Conservation (phyloP, 2,329 filamentous ascomycete genomes). For the Ophiostoma australiae region DNA sequence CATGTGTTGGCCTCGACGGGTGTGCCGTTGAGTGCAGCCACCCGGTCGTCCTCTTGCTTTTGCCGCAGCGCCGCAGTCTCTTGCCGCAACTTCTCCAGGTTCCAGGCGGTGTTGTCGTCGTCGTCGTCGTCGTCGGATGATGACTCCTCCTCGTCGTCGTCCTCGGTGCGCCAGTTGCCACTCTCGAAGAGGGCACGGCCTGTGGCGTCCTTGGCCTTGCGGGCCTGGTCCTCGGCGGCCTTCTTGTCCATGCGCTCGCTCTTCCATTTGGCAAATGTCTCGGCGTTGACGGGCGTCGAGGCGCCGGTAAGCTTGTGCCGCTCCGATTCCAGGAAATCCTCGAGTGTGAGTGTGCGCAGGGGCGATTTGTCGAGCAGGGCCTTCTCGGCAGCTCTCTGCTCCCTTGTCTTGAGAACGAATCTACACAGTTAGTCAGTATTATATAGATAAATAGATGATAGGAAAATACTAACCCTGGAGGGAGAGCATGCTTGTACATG, state of each 20-base stretch:
- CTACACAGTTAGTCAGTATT: slow-evolving; percentile 41
- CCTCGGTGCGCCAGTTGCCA: slow-evolving; percentile 75
- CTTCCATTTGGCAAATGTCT: slow-evolving; percentile 96
- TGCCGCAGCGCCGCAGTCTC: slow-evolving; percentile 76
- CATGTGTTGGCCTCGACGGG: not conserved
- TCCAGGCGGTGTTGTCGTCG: slow-evolving; percentile 58
- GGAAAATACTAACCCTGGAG: slow-evolving; percentile 67
- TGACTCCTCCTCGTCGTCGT: slow-evolving; percentile 54
- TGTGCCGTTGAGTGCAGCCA: slow-evolving; percentile 34
- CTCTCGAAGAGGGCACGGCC: slow-evolving; percentile 94
- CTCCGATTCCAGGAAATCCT: slow-evolving; percentile 96
- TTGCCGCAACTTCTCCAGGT: slow-evolving; percentile 72
- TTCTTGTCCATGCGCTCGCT: slow-evolving; percentile 92
- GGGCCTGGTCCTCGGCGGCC: slow-evolving; percentile 84
- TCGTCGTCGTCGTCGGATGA: slow-evolving; percentile 57
- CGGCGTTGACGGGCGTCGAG: slow-evolving; percentile 87
- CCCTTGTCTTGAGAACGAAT: slow-evolving; percentile 95
- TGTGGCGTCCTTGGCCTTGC: slow-evolving; percentile 89
- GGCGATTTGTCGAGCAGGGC: slow-evolving; percentile 94
- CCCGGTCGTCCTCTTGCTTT: slow-evolving; percentile 71
- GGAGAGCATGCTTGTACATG: slow-evolving; percentile 96
- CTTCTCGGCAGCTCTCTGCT: slow-evolving; percentile 92
- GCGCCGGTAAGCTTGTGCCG: slow-evolving; percentile 89
- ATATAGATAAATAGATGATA: slow-evolving; percentile 8
- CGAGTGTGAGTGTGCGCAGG: slow-evolving; percentile 85